A percentile compares a stretch with the other conserved stretches of the same genome.
Conservation (phyloP, 768 basidiomycete species). For the Porphyrellus cyaneotinctus region DNA sequence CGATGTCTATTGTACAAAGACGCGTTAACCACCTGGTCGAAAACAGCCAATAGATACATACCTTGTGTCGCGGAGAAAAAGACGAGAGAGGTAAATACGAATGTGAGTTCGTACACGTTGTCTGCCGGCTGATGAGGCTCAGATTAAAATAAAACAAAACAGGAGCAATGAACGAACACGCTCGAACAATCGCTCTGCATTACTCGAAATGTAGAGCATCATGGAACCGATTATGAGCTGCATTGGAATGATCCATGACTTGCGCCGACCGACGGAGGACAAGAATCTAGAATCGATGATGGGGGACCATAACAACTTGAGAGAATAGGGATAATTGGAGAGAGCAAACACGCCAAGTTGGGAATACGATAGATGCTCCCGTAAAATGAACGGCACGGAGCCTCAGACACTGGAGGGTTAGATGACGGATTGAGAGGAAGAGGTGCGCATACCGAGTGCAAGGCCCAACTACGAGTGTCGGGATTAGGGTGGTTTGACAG, state of each 20-base stretch:
- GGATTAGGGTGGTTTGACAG: slow-evolving; percentile 8
- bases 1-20: slow-evolving; percentile 64
- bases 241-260: slow-evolving; percentile 99
- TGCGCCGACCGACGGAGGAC: slow-evolving; percentile 82
- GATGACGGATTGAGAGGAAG: not conserved
- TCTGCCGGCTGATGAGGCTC: slow-evolving; percentile 62
- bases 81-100: slow-evolving; percentile 84
- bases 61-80: slow-evolving; percentile 97
- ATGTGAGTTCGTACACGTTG: slow-evolving; percentile 72
- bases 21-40: slow-evolving; percentile 5
- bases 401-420: slow-evolving; percentile 42
- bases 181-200: slow-evolving; percentile 72
- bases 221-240: slow-evolving; percentile 83
- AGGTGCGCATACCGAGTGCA: slow-evolving; percentile 61
- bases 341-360: slow-evolving; percentile 93
- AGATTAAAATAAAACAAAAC: slow-evolving; percentile 4
- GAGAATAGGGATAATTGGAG: slow-evolving; percentile 90
- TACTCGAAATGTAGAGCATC: slow-evolving; percentile 73
- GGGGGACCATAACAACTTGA: slow-evolving; percentile 96
- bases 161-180: slow-evolving; percentile 46
- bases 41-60: slow-evolving; percentile 29
- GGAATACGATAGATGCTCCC: slow-evolving; percentile 94
- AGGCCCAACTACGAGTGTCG: slow-evolving; percentile 61
- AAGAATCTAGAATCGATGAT: slow-evolving; percentile 91
- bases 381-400: slow-evolving; percentile 93